Percentiles rank a stretch among this genome's conserved stretches.
These are phyloP conservation scores for Cucurbita argyrosperma DNA, from an alignment of 306 rosid genomes.

Conservation along the genomic window DNA sequence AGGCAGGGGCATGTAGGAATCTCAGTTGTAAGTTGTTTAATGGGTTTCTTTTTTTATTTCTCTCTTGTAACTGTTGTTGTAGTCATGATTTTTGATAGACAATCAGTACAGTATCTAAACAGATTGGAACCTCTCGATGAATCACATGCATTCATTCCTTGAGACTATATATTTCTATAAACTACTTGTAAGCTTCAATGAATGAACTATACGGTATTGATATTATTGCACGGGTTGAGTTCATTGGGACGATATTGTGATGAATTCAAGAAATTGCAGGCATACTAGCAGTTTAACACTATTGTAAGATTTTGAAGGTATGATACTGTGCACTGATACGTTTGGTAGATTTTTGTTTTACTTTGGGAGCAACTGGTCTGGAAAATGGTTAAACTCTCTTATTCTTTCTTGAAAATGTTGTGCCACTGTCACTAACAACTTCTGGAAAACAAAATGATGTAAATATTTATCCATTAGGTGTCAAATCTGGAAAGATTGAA, in stretches of 20 bases:
- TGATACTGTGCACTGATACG: not conserved
- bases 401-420: not conserved
- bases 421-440: not conserved
- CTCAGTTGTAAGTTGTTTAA: conserved; percentile 5
- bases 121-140: not conserved
- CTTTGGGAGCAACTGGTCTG: not conserved
- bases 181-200: not conserved
- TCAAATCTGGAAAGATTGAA: no score
- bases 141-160: conserved; percentile 3
- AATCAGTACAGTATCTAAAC: not conserved
- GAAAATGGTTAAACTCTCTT: not conserved
- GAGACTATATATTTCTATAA: not conserved
- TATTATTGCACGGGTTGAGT: not conserved
- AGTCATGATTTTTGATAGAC: conserved; percentile 4
- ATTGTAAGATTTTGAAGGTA: not conserved
- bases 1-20: not conserved
- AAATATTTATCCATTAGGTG: no score
- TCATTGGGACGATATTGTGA: not conserved
- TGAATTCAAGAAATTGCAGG: no score
- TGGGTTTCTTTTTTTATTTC: not conserved
- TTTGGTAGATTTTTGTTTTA: not conserved
- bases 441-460: no score
- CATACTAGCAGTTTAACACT: not conserved
- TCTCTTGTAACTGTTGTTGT: conserved; percentile 13
- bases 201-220: not conserved